phyloP scores from a whole-genome alignment of 495 filamentous ascomycete genomes.

The Cladorrhinum samala region DNA sequence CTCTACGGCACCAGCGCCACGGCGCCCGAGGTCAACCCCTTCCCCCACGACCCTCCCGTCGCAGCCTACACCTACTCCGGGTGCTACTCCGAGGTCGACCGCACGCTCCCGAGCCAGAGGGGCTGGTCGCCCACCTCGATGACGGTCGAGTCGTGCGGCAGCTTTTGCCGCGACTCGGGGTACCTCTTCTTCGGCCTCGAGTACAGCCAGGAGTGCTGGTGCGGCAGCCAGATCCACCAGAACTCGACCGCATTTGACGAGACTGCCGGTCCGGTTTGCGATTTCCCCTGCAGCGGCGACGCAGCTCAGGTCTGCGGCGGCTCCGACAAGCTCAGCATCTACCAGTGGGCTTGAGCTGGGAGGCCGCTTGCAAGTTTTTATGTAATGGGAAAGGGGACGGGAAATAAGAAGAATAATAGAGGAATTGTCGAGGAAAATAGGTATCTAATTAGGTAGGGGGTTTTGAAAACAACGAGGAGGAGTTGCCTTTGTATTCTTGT shows the following conservation, averaged over 20 bases:
- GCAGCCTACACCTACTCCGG: neutral
- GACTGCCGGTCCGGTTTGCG: conserved; percentile 1
- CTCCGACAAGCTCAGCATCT: conserved; percentile 18
- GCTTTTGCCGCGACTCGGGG: conserved; percentile 19
- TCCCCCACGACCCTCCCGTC: conserved; percentile 8
- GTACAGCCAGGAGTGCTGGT: conserved; percentile 57
- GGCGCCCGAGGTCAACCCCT: conserved; percentile 1
- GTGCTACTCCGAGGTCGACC: conserved; percentile 10
- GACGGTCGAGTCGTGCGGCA: conserved; percentile 6
- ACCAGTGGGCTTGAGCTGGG: conserved; percentile 11
- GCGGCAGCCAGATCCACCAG: conserved; percentile 36
- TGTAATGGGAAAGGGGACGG: no score
- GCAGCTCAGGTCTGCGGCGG: conserved; percentile 9
- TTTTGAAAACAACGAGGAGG: no score
- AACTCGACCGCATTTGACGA: neutral
- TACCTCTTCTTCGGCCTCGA: conserved; percentile 29
- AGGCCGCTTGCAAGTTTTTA: no score
- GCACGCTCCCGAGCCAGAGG: neutral
- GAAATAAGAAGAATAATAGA: no score
- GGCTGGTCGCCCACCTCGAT: conserved; percentile 2
- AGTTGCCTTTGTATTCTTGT: no score
- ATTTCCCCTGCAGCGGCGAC: conserved; percentile 8
- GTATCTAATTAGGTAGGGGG: no score
- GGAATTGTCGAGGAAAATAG: no score
- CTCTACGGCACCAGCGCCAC: conserved; percentile 28